A percentile compares a stretch with the other conserved stretches of the same genome.
Conservation (phyloP, 2,329 filamentous ascomycete species). For the Scleromitrula shiraiana region DNA sequence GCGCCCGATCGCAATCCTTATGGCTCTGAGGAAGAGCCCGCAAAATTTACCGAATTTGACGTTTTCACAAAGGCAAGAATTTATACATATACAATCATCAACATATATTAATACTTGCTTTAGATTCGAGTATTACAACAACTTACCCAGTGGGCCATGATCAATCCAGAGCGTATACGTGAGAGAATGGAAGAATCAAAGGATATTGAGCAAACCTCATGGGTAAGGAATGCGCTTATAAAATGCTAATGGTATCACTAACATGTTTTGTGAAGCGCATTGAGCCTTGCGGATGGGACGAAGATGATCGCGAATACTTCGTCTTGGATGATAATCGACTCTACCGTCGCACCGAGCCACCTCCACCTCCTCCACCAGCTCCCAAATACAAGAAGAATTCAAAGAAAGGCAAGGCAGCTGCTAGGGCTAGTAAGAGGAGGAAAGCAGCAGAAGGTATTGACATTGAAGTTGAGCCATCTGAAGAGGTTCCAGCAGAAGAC, state of each 20-base stretch:
- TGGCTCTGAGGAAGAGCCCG: conserved; percentile 64
- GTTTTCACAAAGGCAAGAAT: conserved; percentile 63
- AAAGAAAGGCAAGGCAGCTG: conserved; percentile 54
- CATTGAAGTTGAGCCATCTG: conserved; percentile 33
- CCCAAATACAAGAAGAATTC: conserved; percentile 57
- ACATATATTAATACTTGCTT: conserved; percentile 25
- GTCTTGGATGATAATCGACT: conserved; percentile 90
- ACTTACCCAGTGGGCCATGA: conserved; percentile 81
- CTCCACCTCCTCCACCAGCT: conserved; percentile 46
- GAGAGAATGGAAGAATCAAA: conserved; percentile 78
- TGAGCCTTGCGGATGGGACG: conserved; percentile 82
- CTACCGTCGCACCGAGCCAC: conserved; percentile 77
- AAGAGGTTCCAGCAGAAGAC: conserved; percentile 34
- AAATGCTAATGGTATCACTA: conserved; percentile 6
- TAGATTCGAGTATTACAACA: conserved; percentile 75
- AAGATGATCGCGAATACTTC: conserved; percentile 77
- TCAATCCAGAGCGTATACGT: conserved; percentile 77
- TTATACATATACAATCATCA: conserved; percentile 33
- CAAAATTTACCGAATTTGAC: conserved; percentile 73
- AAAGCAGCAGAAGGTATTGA: conserved; percentile 43
- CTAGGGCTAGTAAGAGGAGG: conserved; percentile 64
- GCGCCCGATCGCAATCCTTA: conserved; percentile 77
- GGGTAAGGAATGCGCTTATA: conserved; percentile 47
- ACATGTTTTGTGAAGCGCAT: conserved; percentile 47
- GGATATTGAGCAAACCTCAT: conserved; percentile 71